Evolutionary conservation across 2,329 filamentous ascomycete species (phyloP).

Genomic region (Davidsoniella virescens): DNA sequence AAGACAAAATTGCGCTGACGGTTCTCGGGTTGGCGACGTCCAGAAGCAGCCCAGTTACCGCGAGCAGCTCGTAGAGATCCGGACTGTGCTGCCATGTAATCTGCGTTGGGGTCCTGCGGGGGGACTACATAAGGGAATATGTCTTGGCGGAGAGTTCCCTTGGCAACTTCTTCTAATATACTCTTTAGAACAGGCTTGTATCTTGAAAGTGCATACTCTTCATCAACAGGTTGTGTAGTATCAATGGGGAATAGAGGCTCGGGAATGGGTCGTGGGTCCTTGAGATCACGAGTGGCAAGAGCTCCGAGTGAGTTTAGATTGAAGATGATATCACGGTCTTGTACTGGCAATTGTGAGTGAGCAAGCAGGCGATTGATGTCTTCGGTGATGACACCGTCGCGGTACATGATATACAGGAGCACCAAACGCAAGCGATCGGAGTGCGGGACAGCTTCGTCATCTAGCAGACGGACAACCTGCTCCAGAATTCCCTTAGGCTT

Average conservation of each 20-base stretch:
- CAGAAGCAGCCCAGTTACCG: conserved; percentile 84
- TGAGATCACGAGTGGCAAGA: conserved; percentile 50
- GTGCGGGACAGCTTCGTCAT: conserved; percentile 58
- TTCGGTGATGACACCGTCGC: conserved; percentile 66
- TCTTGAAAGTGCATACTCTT: conserved; percentile 74
- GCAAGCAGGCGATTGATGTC: conserved; percentile 73
- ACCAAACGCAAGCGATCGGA: conserved; percentile 72
- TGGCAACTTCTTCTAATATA: conserved; percentile 62
- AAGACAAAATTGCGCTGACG: conserved; percentile 85
- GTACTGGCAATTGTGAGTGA: conserved; percentile 61
- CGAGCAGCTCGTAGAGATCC: conserved; percentile 80
- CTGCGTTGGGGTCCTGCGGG: conserved; percentile 45
- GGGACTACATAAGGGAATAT: conserved; percentile 60
- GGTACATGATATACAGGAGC: conserved; percentile 70
- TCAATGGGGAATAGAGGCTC: conserved; percentile 50
- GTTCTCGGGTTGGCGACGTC: conserved; percentile 57
- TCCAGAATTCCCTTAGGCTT: conserved; percentile 83
- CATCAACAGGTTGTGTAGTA: conserved; percentile 31
- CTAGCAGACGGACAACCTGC: conserved; percentile 70
- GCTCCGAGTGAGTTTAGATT: conserved; percentile 76
- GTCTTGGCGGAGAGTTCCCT: conserved; percentile 48
- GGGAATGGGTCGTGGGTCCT: conserved; percentile 53
- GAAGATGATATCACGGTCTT: conserved; percentile 54
- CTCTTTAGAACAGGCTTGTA: conserved; percentile 69
- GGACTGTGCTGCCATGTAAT: conserved; percentile 38